These are phyloP conservation scores for Rhizopus microsporus DNA, from an alignment of 371 early-diverging fungal species.

Conservation along the genomic window DNA sequence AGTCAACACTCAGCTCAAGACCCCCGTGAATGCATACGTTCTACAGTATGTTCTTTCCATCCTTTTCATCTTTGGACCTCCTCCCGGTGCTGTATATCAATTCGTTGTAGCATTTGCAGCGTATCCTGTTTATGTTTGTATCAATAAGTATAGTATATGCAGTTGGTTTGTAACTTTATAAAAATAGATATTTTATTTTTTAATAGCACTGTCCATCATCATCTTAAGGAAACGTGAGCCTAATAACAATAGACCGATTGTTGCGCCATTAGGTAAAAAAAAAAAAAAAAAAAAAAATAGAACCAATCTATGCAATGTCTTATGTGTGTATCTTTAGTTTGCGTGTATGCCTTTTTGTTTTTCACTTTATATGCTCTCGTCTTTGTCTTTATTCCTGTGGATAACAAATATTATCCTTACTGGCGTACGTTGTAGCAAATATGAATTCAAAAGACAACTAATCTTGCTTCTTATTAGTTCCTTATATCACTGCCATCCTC, in stretches of 20 bases:
- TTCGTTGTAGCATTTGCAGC: slow-evolving; percentile 43
- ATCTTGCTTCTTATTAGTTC: slow-evolving; percentile 15
- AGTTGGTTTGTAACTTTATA: too few species aligned
- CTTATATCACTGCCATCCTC: slow-evolving; percentile 37
- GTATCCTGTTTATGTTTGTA: slow-evolving; percentile 40
- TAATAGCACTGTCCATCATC: slow-evolving; percentile 34
- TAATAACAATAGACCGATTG: slow-evolving; percentile 34
- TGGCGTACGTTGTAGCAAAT: slow-evolving; percentile 32
- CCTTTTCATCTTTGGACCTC: slow-evolving; percentile 38
- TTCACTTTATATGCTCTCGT: slow-evolving; percentile 38
- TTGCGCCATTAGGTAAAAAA: slow-evolving; percentile 31
- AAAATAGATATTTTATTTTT: slow-evolving; percentile 37
- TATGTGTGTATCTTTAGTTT: slow-evolving; percentile 14
- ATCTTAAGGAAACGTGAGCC: slow-evolving; percentile 42
- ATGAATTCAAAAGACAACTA: background rate
- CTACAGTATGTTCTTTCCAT: slow-evolving; percentile 38
- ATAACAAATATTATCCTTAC: slow-evolving; percentile 43
- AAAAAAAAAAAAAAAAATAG: background rate
- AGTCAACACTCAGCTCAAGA: slow-evolving; percentile 31
- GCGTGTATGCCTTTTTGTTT: slow-evolving; percentile 28
- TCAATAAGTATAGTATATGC: background rate
- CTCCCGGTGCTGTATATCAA: slow-evolving; percentile 44
- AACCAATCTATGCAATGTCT: background rate
- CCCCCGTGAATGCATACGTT: slow-evolving; percentile 43
- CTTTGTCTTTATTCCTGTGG: slow-evolving; percentile 48